Evolutionary conservation across 768 basidiomycete species (phyloP), one percentile per base, ranked within the genome.

Genomic region (Auriscalpium microsporum): DNA sequence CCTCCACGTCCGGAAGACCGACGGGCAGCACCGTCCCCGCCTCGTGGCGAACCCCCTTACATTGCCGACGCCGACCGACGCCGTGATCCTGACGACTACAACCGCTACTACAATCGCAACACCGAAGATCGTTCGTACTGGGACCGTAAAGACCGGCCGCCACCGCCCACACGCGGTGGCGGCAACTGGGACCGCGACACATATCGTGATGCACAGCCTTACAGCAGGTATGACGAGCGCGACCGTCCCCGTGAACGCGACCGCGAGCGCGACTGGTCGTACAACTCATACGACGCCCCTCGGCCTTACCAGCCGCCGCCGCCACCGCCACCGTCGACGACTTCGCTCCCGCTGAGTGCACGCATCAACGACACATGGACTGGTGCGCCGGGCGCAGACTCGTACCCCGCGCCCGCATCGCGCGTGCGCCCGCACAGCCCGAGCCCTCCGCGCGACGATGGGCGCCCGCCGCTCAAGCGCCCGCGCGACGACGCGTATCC

Each of bases 381-480:
- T 23, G 49, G 45, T 5, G 14, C 50, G 17, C 21, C 54, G 17
- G 45, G 45, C 21, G 59, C 51, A 4, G 52, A 56, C 36, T 11
- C 53, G 8, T 21, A 52, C 8, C 45, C 47, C 48, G 50, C 50
- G 14, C 52, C 36, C 33, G 45, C 53, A 17, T 36, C 50, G 10
- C 60, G 60, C 8, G 60, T 50, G 45, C 60, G 60, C 28, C 53
- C 56, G 3, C 61, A 58, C 38, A 62, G 61, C 28, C 55, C 58
- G 19, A 56, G 55, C 37, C 56, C 56, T 2, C 44, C 53, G n/a
- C 46, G 40, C 49, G 49, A 40, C 5, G 59, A 57, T 16, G 16
- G 51, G 50, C 56, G 59, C 7, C 60, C 61, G n/a, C 51, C 58
- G 16, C 13, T 33, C 17, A 62, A 62, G 51, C 56, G 61, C 21